These are phyloP conservation scores for Cordyceps javanica DNA, from an alignment of 2,329 filamentous ascomycete species.

Conservation along the genomic window DNA sequence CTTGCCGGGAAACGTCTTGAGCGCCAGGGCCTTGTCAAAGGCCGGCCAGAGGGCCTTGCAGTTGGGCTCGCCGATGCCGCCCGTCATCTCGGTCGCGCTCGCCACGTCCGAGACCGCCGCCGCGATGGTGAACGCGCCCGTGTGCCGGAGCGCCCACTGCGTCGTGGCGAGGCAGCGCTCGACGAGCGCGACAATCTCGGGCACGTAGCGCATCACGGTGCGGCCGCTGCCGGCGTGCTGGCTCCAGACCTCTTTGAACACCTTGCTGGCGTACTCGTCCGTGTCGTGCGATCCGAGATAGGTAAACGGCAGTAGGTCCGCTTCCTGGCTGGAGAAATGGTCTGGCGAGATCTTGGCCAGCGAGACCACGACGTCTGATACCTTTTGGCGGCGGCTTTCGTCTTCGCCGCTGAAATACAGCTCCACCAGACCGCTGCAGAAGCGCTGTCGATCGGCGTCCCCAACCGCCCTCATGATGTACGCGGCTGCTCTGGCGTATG, in stretches of 20 bases:
- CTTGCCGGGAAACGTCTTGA: conserved; percentile 93
- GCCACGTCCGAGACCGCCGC: conserved; percentile 63
- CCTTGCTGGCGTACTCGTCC: conserved; percentile 69
- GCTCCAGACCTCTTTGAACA: conserved; percentile 81
- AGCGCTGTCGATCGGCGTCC: conserved; percentile 42
- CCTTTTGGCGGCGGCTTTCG: conserved; percentile 64
- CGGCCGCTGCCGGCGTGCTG: conserved; percentile 84
- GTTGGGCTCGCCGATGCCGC: conserved; percentile 53
- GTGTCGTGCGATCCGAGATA: conserved; percentile 84
- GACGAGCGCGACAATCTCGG: conserved; percentile 70
- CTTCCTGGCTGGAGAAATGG: conserved; percentile 72
- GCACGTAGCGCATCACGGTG: conserved; percentile 75
- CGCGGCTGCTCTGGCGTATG: conserved; percentile 79
- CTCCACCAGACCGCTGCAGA: conserved; percentile 50
- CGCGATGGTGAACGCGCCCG: conserved; percentile 73
- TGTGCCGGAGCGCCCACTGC: conserved; percentile 88
- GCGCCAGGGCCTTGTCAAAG: conserved; percentile 70
- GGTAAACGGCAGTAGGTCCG: conserved; percentile 73
- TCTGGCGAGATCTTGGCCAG: conserved; percentile 85
- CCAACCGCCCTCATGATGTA: conserved; percentile 66
- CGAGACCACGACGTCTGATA: conserved; percentile 76
- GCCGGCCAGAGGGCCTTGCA: conserved; percentile 70
- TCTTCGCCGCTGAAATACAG: conserved; percentile 82
- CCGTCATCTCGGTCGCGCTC: conserved; percentile 48
- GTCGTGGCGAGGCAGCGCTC: conserved; percentile 66